phyloP scores from a whole-genome alignment of 2,329 filamentous ascomycete species.

The Metarhizium rileyi region DNA sequence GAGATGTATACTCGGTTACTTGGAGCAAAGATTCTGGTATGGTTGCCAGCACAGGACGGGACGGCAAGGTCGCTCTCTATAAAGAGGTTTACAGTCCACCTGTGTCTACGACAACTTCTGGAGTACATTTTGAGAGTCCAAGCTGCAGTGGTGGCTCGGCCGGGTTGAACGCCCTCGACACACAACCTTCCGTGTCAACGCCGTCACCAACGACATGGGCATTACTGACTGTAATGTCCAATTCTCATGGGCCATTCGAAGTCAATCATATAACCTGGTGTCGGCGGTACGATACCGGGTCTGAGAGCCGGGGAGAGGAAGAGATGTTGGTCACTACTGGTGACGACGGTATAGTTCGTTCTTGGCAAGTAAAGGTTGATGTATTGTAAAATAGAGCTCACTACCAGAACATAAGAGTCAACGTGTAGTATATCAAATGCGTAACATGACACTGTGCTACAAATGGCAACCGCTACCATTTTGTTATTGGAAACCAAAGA shows the following conservation, averaged over 20 bases:
- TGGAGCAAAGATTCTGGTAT: conserved; percentile 75
- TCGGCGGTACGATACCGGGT: conserved; percentile 58
- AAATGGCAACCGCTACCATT: neutral
- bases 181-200: conserved; percentile 20
- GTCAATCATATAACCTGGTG: conserved; percentile 91
- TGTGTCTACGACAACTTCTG: neutral
- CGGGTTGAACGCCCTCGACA: neutral
- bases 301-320: conserved; percentile 47
- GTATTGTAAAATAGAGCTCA: neutral
- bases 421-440: neutral
- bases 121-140: neutral
- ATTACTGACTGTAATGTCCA: conserved; percentile 56
- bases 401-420: neutral
- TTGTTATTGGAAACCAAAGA: neutral
- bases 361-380: conserved; percentile 55
- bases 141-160: conserved; percentile 12
- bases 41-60: conserved; percentile 81
- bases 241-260: conserved; percentile 85
- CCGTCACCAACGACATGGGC: conserved; percentile 47
- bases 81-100: conserved; percentile 40
- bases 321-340: conserved; percentile 87
- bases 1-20: conserved; percentile 73
- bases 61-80: conserved; percentile 74
- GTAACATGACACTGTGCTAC: neutral
- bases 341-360: conserved; percentile 79